These are phyloP conservation scores for Sporobolomyces pararoseus DNA, from an alignment of 768 basidiomycete genomes.

Conservation along the genomic window DNA sequence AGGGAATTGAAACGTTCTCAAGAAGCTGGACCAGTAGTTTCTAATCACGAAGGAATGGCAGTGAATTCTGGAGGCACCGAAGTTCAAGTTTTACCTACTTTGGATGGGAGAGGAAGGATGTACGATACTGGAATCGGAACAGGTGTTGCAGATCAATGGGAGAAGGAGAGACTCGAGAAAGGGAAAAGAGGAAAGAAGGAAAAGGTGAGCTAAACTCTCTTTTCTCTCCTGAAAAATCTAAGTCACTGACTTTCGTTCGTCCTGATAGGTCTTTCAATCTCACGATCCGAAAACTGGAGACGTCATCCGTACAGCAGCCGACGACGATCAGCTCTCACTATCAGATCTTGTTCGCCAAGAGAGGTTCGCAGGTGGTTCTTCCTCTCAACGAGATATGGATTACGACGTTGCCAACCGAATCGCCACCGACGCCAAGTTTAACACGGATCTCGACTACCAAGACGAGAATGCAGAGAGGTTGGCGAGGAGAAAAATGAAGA, in stretches of 20 bases:
- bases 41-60: slow-evolving; percentile 17
- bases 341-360: slow-evolving; percentile 93
- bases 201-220: slow-evolving; percentile 53
- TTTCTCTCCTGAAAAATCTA: background rate
- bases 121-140: slow-evolving; percentile 75
- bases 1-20: slow-evolving; percentile 51
- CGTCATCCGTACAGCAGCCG: slow-evolving; percentile 78
- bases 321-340: slow-evolving; percentile 79
- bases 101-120: slow-evolving; percentile 75
- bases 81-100: slow-evolving; percentile 80
- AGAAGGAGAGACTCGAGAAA: slow-evolving; percentile 54
- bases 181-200: slow-evolving; percentile 73
- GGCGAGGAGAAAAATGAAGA: slow-evolving; percentile 89
- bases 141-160: slow-evolving; percentile 60
- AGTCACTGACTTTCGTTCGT: background rate
- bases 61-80: slow-evolving; percentile 48
- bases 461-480: slow-evolving; percentile 94
- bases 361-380: slow-evolving; percentile 77
- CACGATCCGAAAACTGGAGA: slow-evolving; percentile 88
- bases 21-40: slow-evolving; percentile 1
- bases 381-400: slow-evolving; percentile 88
- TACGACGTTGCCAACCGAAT: slow-evolving; percentile 82
- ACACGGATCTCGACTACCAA: slow-evolving; percentile 88
- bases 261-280: slow-evolving; percentile 65
- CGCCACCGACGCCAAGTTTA: slow-evolving; percentile 79